phyloP scores from a whole-genome alignment of 2,329 filamentous ascomycete genomes.

The Cordyceps pruinosa region DNA sequence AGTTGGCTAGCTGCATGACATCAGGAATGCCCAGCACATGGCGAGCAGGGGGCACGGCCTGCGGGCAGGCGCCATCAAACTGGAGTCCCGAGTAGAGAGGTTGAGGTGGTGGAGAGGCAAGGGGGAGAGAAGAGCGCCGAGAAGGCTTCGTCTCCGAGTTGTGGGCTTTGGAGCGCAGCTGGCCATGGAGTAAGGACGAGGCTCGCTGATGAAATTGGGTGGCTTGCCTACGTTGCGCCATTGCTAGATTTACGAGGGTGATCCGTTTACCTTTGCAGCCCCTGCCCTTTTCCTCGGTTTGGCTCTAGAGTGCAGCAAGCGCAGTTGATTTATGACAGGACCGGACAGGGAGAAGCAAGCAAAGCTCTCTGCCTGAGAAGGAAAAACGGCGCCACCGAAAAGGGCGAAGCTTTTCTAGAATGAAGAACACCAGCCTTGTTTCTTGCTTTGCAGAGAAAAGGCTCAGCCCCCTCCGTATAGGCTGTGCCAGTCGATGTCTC shows the following conservation, averaged over 20 bases:
- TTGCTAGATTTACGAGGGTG: background rate
- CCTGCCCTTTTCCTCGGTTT: too few species aligned
- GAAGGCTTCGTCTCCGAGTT: too few species aligned
- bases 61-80: background rate
- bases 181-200: background rate
- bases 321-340: background rate
- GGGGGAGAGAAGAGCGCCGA: background rate
- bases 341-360: too few species aligned
- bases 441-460: too few species aligned
- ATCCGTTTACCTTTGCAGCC: background rate
- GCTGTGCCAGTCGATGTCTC: too few species aligned
- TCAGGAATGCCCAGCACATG: conserved; percentile 6
- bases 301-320: too few species aligned
- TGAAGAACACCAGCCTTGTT: too few species aligned
- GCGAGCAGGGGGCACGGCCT: conserved; percentile 1
- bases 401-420: too few species aligned
- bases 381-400: too few species aligned
- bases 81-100: background rate
- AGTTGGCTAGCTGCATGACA: background rate
- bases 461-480: too few species aligned
- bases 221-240: background rate
- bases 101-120: background rate
- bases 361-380: too few species aligned
- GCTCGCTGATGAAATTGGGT: background rate
- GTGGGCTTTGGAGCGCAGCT: too few species aligned